Base-by-base conservation (phyloP, 2,329 filamentous ascomycete species). In the Pyrenophora teres region DNA sequence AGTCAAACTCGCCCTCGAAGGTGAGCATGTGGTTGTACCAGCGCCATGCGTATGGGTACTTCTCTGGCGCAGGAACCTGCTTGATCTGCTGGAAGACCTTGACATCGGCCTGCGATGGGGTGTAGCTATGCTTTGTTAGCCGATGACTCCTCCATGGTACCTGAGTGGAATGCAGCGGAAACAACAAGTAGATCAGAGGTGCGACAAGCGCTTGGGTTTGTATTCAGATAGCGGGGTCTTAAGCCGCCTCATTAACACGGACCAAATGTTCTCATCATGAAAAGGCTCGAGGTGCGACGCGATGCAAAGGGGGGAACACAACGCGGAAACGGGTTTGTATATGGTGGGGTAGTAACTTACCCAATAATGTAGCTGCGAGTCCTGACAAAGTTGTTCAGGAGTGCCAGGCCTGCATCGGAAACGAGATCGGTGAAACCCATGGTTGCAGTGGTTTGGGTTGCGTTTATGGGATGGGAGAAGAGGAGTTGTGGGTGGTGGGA, bases 21-120 rank as follows among this genome's bases (percentile, higher is more conserved):
- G 89, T 89, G 77, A 89, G 86, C 75, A 97, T 90, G 86, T 99
- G 93, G 86, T 95, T 96, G 87, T 96, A 97, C 94, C 94, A 99
- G 78, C 94, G 89, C 74, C 90, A 91, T 73, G 89, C 92, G 81
- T 96, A 83, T 72, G 93, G 92, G 87, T 89, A 96, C 83, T 96
- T 96, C 77, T 83, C 82, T 71, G 88, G 84, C 66, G 88, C 86
- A 69, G 94, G 94, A 55, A 85, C 78, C 67, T 82, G 79, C 73
- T 83, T 87, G 76, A 97, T 78, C 72, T 89, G 89, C 86, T 97
- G 96, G 89, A 89, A 97, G 81, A 86, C 86, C 78, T 88, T 89
- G 72, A 95, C 93, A 83, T 99, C 94, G 80, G 94, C 94, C 84
- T 99, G 94, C 70, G 90, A 90, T 70, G 92, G 88, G 59, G 77